Percentiles rank a stretch among this genome's conserved stretches.
Evolutionary conservation across 768 basidiomycete species (phyloP).

Genomic region (Phlegmacium glaucopus): DNA sequence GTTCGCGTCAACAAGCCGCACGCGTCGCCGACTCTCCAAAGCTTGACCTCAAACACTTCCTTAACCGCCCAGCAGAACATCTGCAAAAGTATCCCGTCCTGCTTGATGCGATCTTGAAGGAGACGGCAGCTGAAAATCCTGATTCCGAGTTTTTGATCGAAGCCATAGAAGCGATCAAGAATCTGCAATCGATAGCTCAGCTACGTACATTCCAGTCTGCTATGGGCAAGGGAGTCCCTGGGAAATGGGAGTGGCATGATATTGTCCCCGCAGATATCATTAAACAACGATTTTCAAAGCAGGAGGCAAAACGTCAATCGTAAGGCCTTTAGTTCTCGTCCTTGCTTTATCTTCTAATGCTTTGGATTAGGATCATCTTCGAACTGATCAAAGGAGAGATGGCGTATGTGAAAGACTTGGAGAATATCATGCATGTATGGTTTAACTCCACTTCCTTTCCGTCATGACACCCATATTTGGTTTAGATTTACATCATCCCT

Average conservation of each 20-base stretch:
- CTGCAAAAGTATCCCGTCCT: constrained; percentile 81
- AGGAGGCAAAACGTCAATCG: constrained; percentile 83
- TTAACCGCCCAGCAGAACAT: constrained; percentile 78
- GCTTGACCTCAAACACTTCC: constrained; percentile 72
- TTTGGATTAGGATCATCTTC: constrained; percentile 70
- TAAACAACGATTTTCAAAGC: constrained; percentile 52
- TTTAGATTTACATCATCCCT: constrained; percentile 78
- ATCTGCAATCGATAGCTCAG: constrained; percentile 76
- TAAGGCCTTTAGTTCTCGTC: constrained; percentile 34
- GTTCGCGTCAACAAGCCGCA: constrained; percentile 36
- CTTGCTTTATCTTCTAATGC: background rate
- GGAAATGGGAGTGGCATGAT: constrained; percentile 90
- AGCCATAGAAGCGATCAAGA: constrained; percentile 82
- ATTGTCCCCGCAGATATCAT: constrained; percentile 69
- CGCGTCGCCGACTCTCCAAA: constrained; percentile 37
- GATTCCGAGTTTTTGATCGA: constrained; percentile 82
- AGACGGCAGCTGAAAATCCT: constrained; percentile 76
- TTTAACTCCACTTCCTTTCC: background rate
- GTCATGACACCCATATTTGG: constrained; percentile 1
- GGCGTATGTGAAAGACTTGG: constrained; percentile 90
- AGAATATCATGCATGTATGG: constrained; percentile 75
- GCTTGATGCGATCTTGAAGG: constrained; percentile 81
- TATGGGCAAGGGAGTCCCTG: constrained; percentile 77
- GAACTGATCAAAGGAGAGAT: constrained; percentile 95
- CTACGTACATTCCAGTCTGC: constrained; percentile 87